Conservation (phyloP, 2,329 filamentous ascomycete genomes). For the Trichoderma sp. region DNA sequence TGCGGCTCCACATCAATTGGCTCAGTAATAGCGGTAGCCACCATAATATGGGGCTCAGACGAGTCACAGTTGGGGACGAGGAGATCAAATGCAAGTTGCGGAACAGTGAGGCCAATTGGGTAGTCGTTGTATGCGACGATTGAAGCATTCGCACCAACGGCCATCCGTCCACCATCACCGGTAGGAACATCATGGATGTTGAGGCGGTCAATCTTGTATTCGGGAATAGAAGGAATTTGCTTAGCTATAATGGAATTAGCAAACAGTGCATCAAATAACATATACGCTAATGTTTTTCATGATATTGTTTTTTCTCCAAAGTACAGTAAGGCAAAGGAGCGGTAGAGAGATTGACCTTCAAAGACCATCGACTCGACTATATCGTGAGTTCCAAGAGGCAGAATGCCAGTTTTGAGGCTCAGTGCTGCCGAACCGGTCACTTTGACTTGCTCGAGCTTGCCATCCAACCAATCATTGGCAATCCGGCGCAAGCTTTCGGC, state of each 20-base stretch:
- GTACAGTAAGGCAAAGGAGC: conserved; percentile 59
- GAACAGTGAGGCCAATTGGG: conserved; percentile 72
- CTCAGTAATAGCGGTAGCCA: conserved; percentile 73
- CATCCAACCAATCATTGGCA: conserved; percentile 85
- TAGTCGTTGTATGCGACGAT: conserved; percentile 72
- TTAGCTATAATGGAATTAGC: conserved; percentile 50
- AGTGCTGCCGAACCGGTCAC: conserved; percentile 73
- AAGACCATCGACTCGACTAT: conserved; percentile 74
- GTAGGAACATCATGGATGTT: conserved; percentile 70
- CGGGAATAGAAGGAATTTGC: conserved; percentile 73
- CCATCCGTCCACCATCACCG: conserved; percentile 50
- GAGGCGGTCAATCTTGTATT: conserved; percentile 78
- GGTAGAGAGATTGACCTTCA: conserved; percentile 76
- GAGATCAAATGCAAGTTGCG: conserved; percentile 79
- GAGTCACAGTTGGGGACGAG: conserved; percentile 77
- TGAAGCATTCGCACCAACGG: conserved; percentile 78
- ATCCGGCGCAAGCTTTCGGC: conserved; percentile 73
- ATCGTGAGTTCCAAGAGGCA: conserved; percentile 74
- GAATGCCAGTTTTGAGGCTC: conserved; percentile 72
- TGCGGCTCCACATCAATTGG: conserved; percentile 66
- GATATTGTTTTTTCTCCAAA: conserved; percentile 56
- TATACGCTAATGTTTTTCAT: conserved; percentile 26
- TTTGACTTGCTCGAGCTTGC: conserved; percentile 67
- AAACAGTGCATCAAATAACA: conserved; percentile 21
- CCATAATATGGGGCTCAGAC: conserved; percentile 69